Conservation (phyloP, 768 basidiomycete genomes). For the Galerina marginata region DNA sequence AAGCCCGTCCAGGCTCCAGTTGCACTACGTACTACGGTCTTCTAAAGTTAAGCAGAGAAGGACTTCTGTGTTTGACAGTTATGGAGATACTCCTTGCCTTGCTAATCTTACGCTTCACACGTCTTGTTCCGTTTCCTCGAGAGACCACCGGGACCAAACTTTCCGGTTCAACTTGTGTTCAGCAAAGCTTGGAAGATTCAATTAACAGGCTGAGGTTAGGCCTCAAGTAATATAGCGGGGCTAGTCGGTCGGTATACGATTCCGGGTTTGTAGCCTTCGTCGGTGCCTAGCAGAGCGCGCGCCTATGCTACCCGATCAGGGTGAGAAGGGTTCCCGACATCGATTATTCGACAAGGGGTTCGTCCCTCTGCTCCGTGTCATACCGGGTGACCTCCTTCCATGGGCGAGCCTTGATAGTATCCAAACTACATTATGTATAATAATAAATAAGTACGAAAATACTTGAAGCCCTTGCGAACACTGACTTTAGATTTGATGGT, state of each 20-base stretch:
- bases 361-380: slow-evolving; percentile 9
- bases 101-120: too few relatives aligned
- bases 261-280: too few relatives aligned
- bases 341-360: slow-evolving; percentile 2
- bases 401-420: slow-evolving; percentile 19
- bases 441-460: not conserved
- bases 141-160: too few relatives aligned
- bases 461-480: not conserved
- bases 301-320: not conserved
- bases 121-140: too few relatives aligned
- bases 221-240: too few relatives aligned
- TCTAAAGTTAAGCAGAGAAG: too few relatives aligned
- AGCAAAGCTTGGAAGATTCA: too few relatives aligned
- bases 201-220: too few relatives aligned
- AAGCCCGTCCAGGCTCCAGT: not conserved
- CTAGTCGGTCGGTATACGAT: too few relatives aligned
- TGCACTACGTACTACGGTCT: not conserved
- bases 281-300: not conserved
- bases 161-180: too few relatives aligned
- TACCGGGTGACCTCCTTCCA: slow-evolving; percentile 26
- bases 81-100: too few relatives aligned
- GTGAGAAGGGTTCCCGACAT: not conserved
- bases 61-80: too few relatives aligned
- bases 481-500: slow-evolving; percentile 48
- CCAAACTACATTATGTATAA: slow-evolving; percentile 9